Evolutionary conservation across 805 yeast species (phyloP), one percentile per base, ranked within the genome.

Genomic region (Suhomyces sp.): DNA sequence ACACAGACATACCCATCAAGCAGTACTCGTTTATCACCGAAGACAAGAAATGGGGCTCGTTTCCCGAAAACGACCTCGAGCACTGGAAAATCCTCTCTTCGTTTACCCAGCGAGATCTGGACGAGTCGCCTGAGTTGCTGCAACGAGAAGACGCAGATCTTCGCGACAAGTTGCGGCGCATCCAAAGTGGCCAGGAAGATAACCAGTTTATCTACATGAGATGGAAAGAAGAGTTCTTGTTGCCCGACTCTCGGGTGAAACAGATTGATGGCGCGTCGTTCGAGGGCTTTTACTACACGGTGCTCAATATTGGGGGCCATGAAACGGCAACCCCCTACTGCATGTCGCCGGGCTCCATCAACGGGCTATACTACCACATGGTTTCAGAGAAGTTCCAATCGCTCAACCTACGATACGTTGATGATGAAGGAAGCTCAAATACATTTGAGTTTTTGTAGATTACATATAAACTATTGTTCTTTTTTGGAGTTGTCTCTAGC

Each of bases 221-320:
- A 59, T 92, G 98, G 98, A 92, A 92, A 70, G 98, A 92, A 68
- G 82, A 85, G 62, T 90, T 90, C 63, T 71, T 92, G 55, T 85
- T 88, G 7, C 96, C 96, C 0, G 96, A 90, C 69, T 84, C 90
- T 29, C 70, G 72, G 52, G 72, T 86, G n/a, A 80, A 76, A 54
- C 82, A 78, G 58, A 81, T 81, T 53, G 74, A 72, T 57, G 93
- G 81, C 13, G 97, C 97, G 0, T 87, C 96, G 2, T 92, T 86
- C 68, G 97, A 91, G 44, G 98, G 98, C 0, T 91, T 91, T 66
- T 92, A 92, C 69, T 92, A 91, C 66, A 82, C 91, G 27, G 89
- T 90, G 44, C 85, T 91, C 61, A 88, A 88, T 68, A 92, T 90
- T 29, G 78, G 77, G 6, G 68, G 55, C 6, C 36, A 22, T 13